Conservation (phyloP, 257 asterid species). For the Nicotiana otophora region DNA sequence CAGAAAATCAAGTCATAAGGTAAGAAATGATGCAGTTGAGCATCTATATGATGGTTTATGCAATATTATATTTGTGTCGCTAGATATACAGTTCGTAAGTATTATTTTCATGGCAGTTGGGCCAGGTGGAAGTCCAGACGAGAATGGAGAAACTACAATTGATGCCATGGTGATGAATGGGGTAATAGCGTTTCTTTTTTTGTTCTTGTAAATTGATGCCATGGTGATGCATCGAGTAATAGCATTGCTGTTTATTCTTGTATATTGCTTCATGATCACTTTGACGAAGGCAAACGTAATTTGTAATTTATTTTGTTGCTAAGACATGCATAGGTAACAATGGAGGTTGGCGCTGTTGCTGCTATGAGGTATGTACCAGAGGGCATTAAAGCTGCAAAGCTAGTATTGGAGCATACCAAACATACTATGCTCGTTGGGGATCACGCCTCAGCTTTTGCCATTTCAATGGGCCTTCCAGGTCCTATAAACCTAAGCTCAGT, state of each 20-base stretch:
- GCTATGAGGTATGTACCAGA: conserved; percentile 85
- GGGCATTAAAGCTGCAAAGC: conserved; percentile 81
- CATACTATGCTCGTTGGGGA: conserved; percentile 97
- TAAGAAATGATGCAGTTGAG: neutral
- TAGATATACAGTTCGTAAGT: neutral
- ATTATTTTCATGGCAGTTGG: conserved; percentile 57
- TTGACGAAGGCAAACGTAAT: neutral
- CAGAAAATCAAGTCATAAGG: neutral
- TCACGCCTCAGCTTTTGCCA: conserved; percentile 82
- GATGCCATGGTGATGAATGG: conserved; percentile 98
- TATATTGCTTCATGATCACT: conserved; percentile 5
- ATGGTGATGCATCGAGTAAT: conserved; percentile 94
- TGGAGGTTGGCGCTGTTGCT: conserved; percentile 99
- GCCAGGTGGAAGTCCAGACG: conserved; percentile 99
- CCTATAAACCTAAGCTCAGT: conserved; percentile 82
- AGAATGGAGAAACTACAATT: conserved; percentile 88
- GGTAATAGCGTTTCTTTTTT: conserved; percentile 35
- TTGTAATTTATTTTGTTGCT: conserved; percentile 27
- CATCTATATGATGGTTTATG: neutral
- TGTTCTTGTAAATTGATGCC: conserved; percentile 51
- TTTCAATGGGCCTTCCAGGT: conserved; percentile 94
- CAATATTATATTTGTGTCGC: neutral
- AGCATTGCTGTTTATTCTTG: conserved; percentile 5
- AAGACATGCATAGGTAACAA: conserved; percentile 79
- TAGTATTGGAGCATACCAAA: conserved; percentile 74